These are phyloP conservation scores for Avicennia marina DNA, from an alignment of 257 asterid genomes.

Conservation along the genomic window DNA sequence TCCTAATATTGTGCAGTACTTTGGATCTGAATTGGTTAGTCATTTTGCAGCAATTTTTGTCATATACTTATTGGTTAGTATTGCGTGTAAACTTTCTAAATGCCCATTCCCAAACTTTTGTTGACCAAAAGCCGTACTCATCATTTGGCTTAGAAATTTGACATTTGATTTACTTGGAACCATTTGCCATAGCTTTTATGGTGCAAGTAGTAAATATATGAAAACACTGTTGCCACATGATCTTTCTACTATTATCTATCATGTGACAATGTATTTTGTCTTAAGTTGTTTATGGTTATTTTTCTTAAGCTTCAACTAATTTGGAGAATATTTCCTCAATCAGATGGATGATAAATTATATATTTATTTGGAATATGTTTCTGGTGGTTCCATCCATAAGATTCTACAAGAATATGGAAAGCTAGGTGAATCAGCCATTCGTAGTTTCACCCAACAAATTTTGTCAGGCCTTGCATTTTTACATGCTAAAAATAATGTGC, in stretches of 20 bases:
- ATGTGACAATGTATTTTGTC: not conserved
- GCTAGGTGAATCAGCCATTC: conserved; percentile 88
- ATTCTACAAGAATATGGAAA: conserved; percentile 91
- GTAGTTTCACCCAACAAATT: conserved; percentile 92
- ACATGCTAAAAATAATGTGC: conserved; percentile 85
- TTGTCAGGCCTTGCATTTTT: conserved; percentile 89
- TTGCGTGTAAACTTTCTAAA: conserved; percentile 10
- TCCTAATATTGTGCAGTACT: conserved; percentile 92
- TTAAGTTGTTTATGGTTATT: conserved; percentile 1
- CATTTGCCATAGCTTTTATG: not conserved
- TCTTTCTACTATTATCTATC: conserved; percentile 5
- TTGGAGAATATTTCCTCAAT: conserved; percentile 19
- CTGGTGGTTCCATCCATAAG: conserved; percentile 96
- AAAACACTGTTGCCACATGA: not conserved
- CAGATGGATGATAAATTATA: conserved; percentile 88
- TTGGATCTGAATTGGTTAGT: conserved; percentile 92
- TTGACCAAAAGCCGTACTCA: conserved; percentile 8
- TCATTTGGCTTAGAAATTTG: conserved; percentile 16
- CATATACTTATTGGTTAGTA: not conserved
- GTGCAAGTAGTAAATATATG: not conserved
- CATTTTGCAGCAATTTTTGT: not conserved
- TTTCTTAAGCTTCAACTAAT: conserved; percentile 13
- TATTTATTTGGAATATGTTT: conserved; percentile 88
- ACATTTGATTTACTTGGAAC: conserved; percentile 6
- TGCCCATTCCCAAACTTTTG: conserved; percentile 11